Percentiles rank a stretch among this genome's conserved stretches.
Evolutionary conservation across 1,284 basidiomycete species (phyloP).

Genomic region (Cryptococcus sp.): DNA sequence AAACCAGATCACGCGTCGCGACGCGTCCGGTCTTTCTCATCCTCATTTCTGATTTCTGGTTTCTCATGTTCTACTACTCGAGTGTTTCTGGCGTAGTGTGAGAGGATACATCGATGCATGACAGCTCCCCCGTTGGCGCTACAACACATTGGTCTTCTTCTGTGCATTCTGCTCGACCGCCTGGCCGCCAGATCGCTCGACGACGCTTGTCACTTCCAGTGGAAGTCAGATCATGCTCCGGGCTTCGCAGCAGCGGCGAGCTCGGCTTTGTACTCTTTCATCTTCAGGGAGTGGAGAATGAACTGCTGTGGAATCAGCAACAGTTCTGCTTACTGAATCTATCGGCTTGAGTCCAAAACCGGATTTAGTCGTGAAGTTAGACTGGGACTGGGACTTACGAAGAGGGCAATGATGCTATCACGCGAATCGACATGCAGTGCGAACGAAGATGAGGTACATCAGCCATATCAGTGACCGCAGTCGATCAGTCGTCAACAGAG

Average conservation of each 20-base stretch:
- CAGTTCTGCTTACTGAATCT: background rate
- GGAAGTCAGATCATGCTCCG: background rate
- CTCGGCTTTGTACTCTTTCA: conserved; percentile 15
- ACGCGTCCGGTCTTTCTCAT: too few species aligned
- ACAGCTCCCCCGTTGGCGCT: too few species aligned
- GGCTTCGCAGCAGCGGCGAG: conserved; percentile 13
- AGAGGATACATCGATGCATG: too few species aligned
- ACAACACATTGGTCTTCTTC: too few species aligned
- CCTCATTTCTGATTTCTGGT: too few species aligned
- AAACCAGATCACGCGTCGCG: too few species aligned
- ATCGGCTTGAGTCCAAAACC: background rate
- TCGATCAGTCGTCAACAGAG: background rate
- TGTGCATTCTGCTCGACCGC: too few species aligned
- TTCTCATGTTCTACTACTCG: too few species aligned
- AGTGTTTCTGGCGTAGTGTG: too few species aligned
- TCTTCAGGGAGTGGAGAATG: conserved; percentile 17
- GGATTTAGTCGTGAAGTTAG: background rate
- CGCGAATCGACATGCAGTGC: background rate
- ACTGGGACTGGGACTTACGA: conserved; percentile 13
- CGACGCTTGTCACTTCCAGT: too few species aligned
- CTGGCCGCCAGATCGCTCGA: too few species aligned
- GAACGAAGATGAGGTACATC: background rate
- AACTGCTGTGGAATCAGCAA: conserved; percentile 4
- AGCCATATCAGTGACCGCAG: background rate
- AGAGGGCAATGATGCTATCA: conserved; percentile 21